These are phyloP conservation scores for Kwoniella newhampshirensis DNA, from an alignment of 768 basidiomycete species.

Conservation along the genomic window DNA sequence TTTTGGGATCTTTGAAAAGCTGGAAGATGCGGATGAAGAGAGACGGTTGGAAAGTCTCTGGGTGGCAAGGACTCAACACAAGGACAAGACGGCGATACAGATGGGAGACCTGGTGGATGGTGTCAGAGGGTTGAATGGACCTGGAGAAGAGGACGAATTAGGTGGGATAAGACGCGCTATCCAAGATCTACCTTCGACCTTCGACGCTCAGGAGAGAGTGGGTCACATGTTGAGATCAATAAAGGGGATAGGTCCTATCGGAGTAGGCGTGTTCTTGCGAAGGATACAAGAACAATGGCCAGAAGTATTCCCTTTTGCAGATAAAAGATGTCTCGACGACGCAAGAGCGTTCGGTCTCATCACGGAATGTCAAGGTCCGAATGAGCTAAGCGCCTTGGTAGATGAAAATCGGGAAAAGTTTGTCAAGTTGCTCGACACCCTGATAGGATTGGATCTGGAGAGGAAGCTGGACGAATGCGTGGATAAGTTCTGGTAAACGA, in stretches of 20 bases:
- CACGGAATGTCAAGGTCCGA: conserved; percentile 19
- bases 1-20: conserved; percentile 22
- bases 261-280: conserved; percentile 39
- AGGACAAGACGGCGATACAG: conserved; percentile 39
- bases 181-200: not conserved
- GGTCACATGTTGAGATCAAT: conserved; percentile 27
- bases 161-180: conserved; percentile 23
- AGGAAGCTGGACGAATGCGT: conserved; percentile 34
- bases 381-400: conserved; percentile 24
- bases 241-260: conserved; percentile 42
- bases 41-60: conserved; percentile 30
- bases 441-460: conserved; percentile 44
- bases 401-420: conserved; percentile 25
- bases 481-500: conserved; percentile 1
- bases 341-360: conserved; percentile 33
- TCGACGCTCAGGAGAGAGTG: conserved; percentile 30
- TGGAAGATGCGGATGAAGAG: conserved; percentile 34
- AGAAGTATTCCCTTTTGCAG: conserved; percentile 45
- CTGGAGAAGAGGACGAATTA: conserved; percentile 26
- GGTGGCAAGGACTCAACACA: conserved; percentile 41
- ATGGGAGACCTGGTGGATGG: conserved; percentile 35
- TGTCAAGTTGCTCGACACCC: conserved; percentile 37
- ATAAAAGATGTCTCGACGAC: conserved; percentile 33
- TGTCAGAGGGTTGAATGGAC: conserved; percentile 29
- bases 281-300: conserved; percentile 42